Percentiles rank a stretch among this genome's conserved stretches.
Evolutionary conservation across 352 stramenopile genomes (phyloP).

Genomic region (Phytophthora brassicae): DNA sequence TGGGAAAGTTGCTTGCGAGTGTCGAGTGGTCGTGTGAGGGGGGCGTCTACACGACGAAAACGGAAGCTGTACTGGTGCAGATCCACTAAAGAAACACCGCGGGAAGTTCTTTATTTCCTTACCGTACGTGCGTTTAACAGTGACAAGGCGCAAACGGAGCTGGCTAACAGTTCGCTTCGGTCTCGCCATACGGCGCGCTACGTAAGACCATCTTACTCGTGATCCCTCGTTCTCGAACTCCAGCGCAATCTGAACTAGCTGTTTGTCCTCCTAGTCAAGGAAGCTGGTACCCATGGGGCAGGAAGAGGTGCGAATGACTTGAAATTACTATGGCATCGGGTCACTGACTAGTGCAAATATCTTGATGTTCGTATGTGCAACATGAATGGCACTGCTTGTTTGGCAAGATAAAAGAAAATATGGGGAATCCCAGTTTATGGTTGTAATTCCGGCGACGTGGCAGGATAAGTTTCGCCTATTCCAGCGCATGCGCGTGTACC

Average conservation of each 20-base stretch:
- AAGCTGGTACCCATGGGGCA: slow-evolving; percentile 2
- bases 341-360: neutral
- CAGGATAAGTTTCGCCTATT: neutral
- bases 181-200: neutral
- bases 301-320: neutral
- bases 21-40: neutral
- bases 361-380: neutral
- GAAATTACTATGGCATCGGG: neutral
- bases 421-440: neutral
- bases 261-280: slow-evolving; percentile 1
- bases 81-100: neutral
- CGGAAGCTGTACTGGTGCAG: neutral
- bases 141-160: neutral
- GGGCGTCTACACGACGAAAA: neutral
- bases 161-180: neutral
- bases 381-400: neutral
- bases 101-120: neutral
- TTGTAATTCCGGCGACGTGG: neutral
- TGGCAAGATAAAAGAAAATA: neutral
- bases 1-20: neutral
- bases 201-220: neutral
- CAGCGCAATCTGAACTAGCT: slow-evolving; percentile 3
- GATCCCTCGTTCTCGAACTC: neutral
- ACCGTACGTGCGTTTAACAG: neutral
- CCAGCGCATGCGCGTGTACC: neutral